These are phyloP conservation scores for Aphanomyces cochlioides DNA, from an alignment of 352 stramenopile genomes.

Conservation along the genomic window DNA sequence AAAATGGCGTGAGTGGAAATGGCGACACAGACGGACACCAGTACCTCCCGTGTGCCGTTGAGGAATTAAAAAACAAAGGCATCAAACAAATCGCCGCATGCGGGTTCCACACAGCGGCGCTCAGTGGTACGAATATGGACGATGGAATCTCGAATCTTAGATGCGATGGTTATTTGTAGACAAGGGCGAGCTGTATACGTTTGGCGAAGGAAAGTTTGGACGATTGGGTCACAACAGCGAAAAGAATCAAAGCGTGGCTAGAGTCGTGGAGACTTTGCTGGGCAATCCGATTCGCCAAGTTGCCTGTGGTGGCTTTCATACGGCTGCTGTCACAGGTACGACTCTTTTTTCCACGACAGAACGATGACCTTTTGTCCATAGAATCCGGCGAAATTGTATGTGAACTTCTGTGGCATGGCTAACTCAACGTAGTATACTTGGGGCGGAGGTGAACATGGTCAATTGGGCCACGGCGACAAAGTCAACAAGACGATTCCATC, in stretches of 20 bases:
- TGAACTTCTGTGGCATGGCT: neutral
- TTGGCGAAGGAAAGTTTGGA: conserved; percentile 89
- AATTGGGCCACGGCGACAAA: conserved; percentile 96
- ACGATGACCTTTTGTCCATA: neutral
- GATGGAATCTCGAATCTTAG: neutral
- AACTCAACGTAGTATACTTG: conserved; percentile 55
- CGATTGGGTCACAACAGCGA: conserved; percentile 82
- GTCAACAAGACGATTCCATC: conserved; percentile 93
- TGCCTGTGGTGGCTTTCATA: conserved; percentile 86
- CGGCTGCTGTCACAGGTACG: conserved; percentile 60
- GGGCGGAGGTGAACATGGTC: conserved; percentile 89
- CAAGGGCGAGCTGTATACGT: conserved; percentile 91
- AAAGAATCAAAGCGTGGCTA: conserved; percentile 69
- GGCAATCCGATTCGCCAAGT: conserved; percentile 82
- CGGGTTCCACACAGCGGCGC: conserved; percentile 79
- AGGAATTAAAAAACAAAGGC: conserved; percentile 79
- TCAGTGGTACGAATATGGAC: conserved; percentile 43
- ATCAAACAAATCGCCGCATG: conserved; percentile 88
- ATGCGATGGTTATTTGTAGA: conserved; percentile 38
- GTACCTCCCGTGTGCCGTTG: conserved; percentile 89
- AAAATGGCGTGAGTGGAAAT: conserved; percentile 94
- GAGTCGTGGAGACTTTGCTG: conserved; percentile 61
- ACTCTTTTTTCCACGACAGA: neutral
- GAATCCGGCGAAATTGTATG: conserved; percentile 67
- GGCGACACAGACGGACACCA: conserved; percentile 94